Base-by-base conservation (phyloP, 805 yeast genomes). In the Priceomyces carsonii region DNA sequence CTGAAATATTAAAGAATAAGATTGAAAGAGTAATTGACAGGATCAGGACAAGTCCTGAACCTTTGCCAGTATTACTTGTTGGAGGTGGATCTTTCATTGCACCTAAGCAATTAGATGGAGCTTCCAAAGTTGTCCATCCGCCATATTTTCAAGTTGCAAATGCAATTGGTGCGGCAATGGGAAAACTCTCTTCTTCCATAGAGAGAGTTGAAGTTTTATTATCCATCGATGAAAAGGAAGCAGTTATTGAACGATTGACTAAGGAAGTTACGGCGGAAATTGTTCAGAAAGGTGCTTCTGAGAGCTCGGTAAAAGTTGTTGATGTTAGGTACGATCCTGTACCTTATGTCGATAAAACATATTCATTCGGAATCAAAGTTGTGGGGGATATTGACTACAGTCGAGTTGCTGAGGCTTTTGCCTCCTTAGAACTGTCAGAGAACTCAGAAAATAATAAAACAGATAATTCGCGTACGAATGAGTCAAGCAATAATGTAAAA, bases 61-160 rank as follows among this genome's bases (percentile, higher is more conserved):
- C 66, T 4, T 45, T 71, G 8, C 67, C 72, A 1, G 71, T 71
- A 1, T 35, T 73, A 6, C 51, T 69, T 5, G 77, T 73, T 24
- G 77, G 77, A 26, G 77, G 78, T 23, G 77, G 77, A 6, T 71
- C 77, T 2, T 62, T 73, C 38, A 67, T 73, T 35, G 29, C 40
- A 3, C 48, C 47, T 12, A 63, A 62, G n/a, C 69, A 72, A 3
- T 34, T 69, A 9, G 57, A 59, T 9, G 76, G 77, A 18, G 70
- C 72, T 5, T 62, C 71, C 1, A 51, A 57, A 26, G 69, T 73
- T 5, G 48, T 69, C 30, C 51, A 64, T 33, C 75, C 75, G 3
- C 64, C 65, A 19, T 70, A 41, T 40, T 61, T 49, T 47, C 58
- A 61, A 26, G 73, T 69, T 34, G 76, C 76, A 5, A 73, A 73